phyloP scores from a whole-genome alignment of 2,329 filamentous ascomycete species.

The Aspergillus sp. region DNA sequence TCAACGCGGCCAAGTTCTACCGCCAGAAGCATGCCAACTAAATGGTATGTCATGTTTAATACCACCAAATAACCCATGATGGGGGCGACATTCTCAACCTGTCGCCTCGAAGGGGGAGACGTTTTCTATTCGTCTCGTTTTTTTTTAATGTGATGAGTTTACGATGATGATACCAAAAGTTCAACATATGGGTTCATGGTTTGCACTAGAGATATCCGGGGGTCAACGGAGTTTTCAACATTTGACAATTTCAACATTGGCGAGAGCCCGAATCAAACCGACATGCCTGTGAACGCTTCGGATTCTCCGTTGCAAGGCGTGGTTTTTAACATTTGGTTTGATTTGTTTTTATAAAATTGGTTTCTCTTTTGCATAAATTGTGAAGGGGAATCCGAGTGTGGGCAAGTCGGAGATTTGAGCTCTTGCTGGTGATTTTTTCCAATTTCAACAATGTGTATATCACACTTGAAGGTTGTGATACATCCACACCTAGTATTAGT shows the following conservation, averaged over 20 bases:
- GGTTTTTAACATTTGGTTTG: conserved; percentile 4
- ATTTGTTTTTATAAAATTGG: conserved; percentile 11
- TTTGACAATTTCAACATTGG: conserved; percentile 54
- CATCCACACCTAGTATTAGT: conserved; percentile 9
- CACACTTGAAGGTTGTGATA: conserved; percentile 14
- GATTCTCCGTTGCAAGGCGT: conserved; percentile 9
- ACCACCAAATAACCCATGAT: conserved; percentile 20
- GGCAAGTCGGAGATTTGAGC: conserved; percentile 11
- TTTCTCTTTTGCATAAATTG: conserved; percentile 14
- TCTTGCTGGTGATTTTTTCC: conserved; percentile 19
- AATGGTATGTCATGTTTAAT: conserved; percentile 12
- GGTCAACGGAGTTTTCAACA: conserved; percentile 41
- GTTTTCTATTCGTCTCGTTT: conserved; percentile 14
- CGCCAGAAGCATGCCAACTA: conserved; percentile 70
- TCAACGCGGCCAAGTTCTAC: conserved; percentile 96
- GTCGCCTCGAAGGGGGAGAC: conserved; percentile 31
- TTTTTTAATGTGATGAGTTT: conserved; percentile 37
- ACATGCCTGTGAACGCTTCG: conserved; percentile 14
- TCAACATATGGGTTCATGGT: conserved; percentile 42
- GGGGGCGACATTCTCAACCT: conserved; percentile 40
- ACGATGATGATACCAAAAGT: conserved; percentile 45
- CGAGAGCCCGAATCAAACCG: conserved; percentile 24
- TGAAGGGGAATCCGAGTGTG: conserved; percentile 17
- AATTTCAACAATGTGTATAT: conserved; percentile 39
- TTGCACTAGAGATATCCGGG: conserved; percentile 37